Percentiles rank a stretch among this genome's conserved stretches.
phyloP scores from a whole-genome alignment of 495 filamentous ascomycete genomes.

The Xylaria flabelliformis region DNA sequence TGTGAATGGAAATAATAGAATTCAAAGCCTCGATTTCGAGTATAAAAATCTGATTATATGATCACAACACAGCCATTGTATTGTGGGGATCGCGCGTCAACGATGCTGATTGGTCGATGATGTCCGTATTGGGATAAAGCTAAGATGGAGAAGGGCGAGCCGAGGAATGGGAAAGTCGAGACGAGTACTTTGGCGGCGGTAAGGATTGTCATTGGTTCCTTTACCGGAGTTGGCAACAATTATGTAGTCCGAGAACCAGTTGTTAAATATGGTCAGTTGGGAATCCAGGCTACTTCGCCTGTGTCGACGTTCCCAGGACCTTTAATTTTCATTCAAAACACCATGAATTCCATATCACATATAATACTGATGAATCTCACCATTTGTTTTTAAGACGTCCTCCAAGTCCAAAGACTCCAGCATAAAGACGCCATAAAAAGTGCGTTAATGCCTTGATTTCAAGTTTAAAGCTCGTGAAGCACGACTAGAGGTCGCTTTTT shows the following conservation, averaged over 20 bases:
- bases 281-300: not conserved
- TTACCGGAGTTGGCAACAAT: not conserved
- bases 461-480: not conserved
- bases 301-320: not conserved
- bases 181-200: constrained; percentile 11
- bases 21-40: not conserved
- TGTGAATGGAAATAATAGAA: not conserved
- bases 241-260: not conserved
- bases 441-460: not conserved
- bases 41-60: too few relatives aligned
- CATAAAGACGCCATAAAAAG: not conserved
- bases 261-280: not conserved
- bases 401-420: not conserved
- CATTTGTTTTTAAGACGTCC: not conserved
- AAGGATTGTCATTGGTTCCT: constrained; percentile 4
- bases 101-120: not conserved
- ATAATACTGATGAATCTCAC: not conserved
- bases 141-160: not conserved
- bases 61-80: not conserved
- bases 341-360: not conserved
- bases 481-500: not conserved
- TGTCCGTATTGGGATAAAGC: not conserved
- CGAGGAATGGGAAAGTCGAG: constrained; percentile 15
- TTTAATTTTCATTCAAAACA: not conserved
- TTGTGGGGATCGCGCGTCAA: constrained; percentile 14